Evolutionary conservation across 345 rosid genomes (phyloP).

Genomic region (Psidium friedrichsthalianum): DNA sequence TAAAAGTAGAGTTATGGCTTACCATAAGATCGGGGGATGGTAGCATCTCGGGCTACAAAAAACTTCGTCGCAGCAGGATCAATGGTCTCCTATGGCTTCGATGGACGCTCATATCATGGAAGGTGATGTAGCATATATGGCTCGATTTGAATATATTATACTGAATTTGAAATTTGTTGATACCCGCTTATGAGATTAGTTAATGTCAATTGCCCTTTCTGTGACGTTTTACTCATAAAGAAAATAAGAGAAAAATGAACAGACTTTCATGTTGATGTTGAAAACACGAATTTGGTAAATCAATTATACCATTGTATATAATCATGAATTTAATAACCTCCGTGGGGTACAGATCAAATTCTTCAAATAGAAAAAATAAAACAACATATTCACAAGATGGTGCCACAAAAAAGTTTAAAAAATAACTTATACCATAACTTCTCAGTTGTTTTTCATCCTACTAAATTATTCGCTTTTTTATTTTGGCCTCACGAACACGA

Average conservation of each 20-base stretch:
- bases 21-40: not conserved
- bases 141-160: not conserved
- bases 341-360: not conserved
- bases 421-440: not conserved
- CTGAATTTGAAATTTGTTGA: not conserved
- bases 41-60: not conserved
- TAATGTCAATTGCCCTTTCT: not conserved
- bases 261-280: rapidly evolving
- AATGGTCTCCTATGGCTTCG: not conserved
- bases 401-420: not conserved
- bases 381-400: not conserved
- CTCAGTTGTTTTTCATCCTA: not conserved
- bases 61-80: not conserved
- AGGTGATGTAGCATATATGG: not conserved
- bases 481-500: not conserved
- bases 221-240: not conserved
- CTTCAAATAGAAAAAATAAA: not conserved
- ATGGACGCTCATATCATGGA: not conserved
- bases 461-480: not conserved
- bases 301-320: not conserved
- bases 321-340: not conserved
- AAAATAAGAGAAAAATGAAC: not conserved
- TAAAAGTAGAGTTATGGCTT: not conserved
- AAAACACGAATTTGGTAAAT: not conserved
- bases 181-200: not conserved